Conservation (phyloP, 2,329 filamentous ascomycete species). For the Fusarium sp. region DNA sequence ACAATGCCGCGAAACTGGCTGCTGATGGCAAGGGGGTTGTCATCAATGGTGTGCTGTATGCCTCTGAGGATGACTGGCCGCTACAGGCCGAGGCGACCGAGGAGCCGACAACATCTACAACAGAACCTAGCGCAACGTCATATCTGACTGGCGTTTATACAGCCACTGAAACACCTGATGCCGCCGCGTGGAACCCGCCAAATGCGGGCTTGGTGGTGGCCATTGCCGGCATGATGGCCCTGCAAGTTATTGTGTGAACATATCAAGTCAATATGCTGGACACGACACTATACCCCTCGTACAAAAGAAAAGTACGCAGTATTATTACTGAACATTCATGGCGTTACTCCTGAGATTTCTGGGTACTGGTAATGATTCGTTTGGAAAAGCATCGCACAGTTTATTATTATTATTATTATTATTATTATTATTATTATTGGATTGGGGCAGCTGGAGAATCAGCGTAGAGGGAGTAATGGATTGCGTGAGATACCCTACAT, state of each 20-base stretch:
- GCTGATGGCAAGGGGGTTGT: slow-evolving; percentile 65
- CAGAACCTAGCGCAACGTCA: slow-evolving; percentile 32
- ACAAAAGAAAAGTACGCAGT: not conserved
- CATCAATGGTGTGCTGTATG: slow-evolving; percentile 69
- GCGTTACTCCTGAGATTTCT: not conserved
- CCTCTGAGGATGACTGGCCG: slow-evolving; percentile 55
- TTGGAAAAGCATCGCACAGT: slow-evolving; percentile 12
- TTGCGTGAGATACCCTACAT: slow-evolving; percentile 17
- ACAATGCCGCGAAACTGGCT: slow-evolving; percentile 59
- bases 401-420: not conserved
- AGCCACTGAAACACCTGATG: slow-evolving; percentile 50
- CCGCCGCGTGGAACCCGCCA: slow-evolving; percentile 27
- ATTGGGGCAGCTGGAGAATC: not conserved
- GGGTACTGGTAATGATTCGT: not conserved
- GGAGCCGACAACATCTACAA: slow-evolving; percentile 37
- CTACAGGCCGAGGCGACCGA: slow-evolving; percentile 46
- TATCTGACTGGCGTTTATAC: slow-evolving; percentile 50
- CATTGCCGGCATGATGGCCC: slow-evolving; percentile 24
- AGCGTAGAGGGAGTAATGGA: slow-evolving; percentile 9
- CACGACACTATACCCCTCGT: not conserved
- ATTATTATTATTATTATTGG: slow-evolving; percentile 2
- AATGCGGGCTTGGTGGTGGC: slow-evolving; percentile 12
- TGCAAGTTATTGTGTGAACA: slow-evolving; percentile 11
- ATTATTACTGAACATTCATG: not conserved
- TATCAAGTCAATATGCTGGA: not conserved